These are phyloP conservation scores for Rhizoctonia solani DNA, from an alignment of 1,284 basidiomycete species.

Conservation along the genomic window DNA sequence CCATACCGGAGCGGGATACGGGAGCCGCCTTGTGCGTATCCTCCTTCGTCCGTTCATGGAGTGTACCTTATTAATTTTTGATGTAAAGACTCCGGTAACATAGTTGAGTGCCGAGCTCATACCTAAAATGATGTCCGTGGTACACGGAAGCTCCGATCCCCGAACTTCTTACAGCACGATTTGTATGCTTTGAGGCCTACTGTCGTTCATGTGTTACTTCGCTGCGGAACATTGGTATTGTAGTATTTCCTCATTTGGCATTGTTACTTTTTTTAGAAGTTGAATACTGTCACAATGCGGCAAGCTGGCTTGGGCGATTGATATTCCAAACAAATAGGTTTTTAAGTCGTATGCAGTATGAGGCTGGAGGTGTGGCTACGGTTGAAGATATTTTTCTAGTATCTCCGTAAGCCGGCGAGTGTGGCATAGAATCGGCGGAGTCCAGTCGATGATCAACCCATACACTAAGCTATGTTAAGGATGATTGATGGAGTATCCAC, in stretches of 20 bases:
- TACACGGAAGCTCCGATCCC: conserved; percentile 19
- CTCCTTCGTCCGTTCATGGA: neutral
- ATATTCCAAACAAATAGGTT: too few relatives aligned
- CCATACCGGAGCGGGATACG: neutral
- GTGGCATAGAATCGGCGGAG: too few relatives aligned
- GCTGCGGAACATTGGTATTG: too few relatives aligned
- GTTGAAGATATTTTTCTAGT: too few relatives aligned
- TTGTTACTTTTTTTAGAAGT: too few relatives aligned
- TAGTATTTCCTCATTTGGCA: too few relatives aligned
- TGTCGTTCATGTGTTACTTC: neutral
- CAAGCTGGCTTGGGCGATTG: too few relatives aligned
- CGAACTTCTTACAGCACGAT: conserved; percentile 3
- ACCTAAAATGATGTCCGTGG: conserved; percentile 9
- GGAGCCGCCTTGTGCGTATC: neutral
- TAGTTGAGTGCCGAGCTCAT: conserved; percentile 24
- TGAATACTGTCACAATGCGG: too few relatives aligned
- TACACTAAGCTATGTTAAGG: neutral
- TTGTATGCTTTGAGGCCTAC: neutral
- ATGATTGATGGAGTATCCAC: neutral
- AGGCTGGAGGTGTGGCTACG: too few relatives aligned
- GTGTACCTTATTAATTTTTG: neutral
- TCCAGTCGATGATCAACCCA: neutral
- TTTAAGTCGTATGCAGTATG: too few relatives aligned
- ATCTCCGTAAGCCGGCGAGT: too few relatives aligned
- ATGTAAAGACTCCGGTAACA: conserved; percentile 14